phyloP scores from a whole-genome alignment of 768 basidiomycete genomes.

The Russula emetica region DNA sequence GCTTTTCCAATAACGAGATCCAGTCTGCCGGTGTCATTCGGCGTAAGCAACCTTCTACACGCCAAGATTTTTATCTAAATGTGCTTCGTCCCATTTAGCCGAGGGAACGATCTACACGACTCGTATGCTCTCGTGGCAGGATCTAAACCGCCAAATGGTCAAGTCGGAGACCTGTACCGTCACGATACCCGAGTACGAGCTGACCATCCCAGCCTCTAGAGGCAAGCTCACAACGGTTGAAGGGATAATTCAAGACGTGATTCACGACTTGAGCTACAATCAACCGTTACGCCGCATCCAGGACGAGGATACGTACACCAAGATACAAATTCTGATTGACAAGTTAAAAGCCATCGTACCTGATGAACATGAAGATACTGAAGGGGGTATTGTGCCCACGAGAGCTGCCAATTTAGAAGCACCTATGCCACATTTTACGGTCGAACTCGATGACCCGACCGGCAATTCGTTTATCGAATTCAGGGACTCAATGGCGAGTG shows the following conservation, averaged over 20 bases:
- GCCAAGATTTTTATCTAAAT: neutral
- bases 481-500: slow-evolving; percentile 65
- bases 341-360: slow-evolving; percentile 60
- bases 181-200: slow-evolving; percentile 78
- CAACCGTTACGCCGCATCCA: slow-evolving; percentile 82
- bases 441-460: slow-evolving; percentile 86
- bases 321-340: slow-evolving; percentile 72
- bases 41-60: slow-evolving; percentile 48
- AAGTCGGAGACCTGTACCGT: slow-evolving; percentile 82
- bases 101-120: slow-evolving; percentile 80
- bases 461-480: slow-evolving; percentile 98
- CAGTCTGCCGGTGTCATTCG: slow-evolving; percentile 84
- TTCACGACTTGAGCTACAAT: slow-evolving; percentile 71
- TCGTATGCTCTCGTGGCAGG: slow-evolving; percentile 63
- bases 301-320: slow-evolving; percentile 62
- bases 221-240: slow-evolving; percentile 98
- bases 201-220: slow-evolving; percentile 84
- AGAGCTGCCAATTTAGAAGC: slow-evolving; percentile 41
- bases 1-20: slow-evolving; percentile 85
- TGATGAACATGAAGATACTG: slow-evolving; percentile 47
- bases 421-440: slow-evolving; percentile 69
- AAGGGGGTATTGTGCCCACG: slow-evolving; percentile 34
- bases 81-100: slow-evolving; percentile 42
- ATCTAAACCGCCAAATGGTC: slow-evolving; percentile 91
- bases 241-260: slow-evolving; percentile 79